Conservation (phyloP, 805 yeast species). For the Huiozyma sinensis region DNA sequence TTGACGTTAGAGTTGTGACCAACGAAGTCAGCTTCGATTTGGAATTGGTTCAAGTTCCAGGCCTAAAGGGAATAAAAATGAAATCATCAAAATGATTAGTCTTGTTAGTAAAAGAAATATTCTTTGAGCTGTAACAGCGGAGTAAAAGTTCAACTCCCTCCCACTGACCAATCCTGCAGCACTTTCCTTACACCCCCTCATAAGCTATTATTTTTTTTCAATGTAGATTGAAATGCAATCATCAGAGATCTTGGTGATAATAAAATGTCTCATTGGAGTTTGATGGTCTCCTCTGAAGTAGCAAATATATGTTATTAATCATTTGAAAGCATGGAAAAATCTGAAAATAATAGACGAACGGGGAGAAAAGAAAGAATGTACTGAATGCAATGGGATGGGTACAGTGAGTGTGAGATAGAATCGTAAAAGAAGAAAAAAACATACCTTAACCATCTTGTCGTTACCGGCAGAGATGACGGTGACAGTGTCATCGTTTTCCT, state of each 20-base stretch:
- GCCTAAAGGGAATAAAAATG: conserved; percentile 40
- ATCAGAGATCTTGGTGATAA: conserved; percentile 99
- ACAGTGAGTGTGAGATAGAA: not conserved
- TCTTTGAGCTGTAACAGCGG: too few relatives aligned
- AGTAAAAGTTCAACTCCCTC: too few relatives aligned
- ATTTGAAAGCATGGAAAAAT: conserved; percentile 29
- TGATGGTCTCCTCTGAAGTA: conserved; percentile 81
- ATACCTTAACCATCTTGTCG: conserved; percentile 98
- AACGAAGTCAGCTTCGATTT: conserved; percentile 87
- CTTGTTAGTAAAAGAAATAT: conserved; percentile 3
- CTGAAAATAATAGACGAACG: not conserved
- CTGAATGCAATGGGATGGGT: not conserved
- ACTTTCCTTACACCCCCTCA: not conserved
- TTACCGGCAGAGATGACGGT: conserved; percentile 95
- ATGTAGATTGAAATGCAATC: conserved; percentile 1
- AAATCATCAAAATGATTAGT: not conserved
- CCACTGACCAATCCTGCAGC: too few relatives aligned
- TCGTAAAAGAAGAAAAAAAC: conserved; percentile 31
- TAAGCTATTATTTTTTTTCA: too few relatives aligned
- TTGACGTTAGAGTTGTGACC: conserved; percentile 99
- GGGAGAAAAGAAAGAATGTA: not conserved
- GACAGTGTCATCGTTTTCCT: conserved; percentile 41
- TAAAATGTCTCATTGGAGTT: conserved; percentile 87
- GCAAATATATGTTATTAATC: conserved; percentile 88
- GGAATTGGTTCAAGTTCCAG: conserved; percentile 83